Base-by-base conservation (phyloP, 2,329 filamentous ascomycete species). In the Trichoderma sp. region DNA sequence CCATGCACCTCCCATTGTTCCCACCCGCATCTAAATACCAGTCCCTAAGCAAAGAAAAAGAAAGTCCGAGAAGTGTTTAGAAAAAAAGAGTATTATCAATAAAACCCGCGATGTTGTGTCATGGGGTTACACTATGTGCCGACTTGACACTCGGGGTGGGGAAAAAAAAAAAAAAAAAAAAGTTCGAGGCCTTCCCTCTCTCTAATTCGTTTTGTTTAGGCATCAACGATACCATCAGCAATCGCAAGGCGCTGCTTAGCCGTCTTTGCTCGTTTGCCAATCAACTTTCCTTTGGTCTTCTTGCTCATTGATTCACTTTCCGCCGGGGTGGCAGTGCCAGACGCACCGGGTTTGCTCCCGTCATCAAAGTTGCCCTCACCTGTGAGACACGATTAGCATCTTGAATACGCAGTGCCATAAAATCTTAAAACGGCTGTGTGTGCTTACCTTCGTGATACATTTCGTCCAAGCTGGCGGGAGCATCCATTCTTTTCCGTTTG, bases 391-490 rank as follows among this genome's bases (percentile, higher is more conserved):
- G 67, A 73, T 80, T 75, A 81, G 75, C 52, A n/a, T 59, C 11
- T 24, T 35, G 16, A 13, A 10, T 29, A 16, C 43, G 21, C 40
- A n/a, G 31, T n/a, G 19, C 11, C 49, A 31, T 35, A 13, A 10
- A 21, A 63, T 14, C 27, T 13, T 19, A 7, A 21, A 35, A 35
- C 11, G n/a, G 24, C 5, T 53, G 37, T 37, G 6, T 71, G 14
- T 62, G 83, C 92, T 89, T 80, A 97, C 96, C 96, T 86, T 99
- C 96, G 79, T 99, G 96, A 82, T 99, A 99, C 92, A 99, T 94
- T 78, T 97, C 95, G 79, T 98, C 96, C 80, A 98, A 83, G 76
- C 91, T 95, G 75, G 88, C 87, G 53, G 83, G 80, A 49, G 79
- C 83, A 70, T 83, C 84, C 53, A 82, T 83, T 71, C 88, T 88